These are phyloP conservation scores for Pyronema omphalodes DNA, from an alignment of 495 filamentous ascomycete genomes.

Conservation along the genomic window DNA sequence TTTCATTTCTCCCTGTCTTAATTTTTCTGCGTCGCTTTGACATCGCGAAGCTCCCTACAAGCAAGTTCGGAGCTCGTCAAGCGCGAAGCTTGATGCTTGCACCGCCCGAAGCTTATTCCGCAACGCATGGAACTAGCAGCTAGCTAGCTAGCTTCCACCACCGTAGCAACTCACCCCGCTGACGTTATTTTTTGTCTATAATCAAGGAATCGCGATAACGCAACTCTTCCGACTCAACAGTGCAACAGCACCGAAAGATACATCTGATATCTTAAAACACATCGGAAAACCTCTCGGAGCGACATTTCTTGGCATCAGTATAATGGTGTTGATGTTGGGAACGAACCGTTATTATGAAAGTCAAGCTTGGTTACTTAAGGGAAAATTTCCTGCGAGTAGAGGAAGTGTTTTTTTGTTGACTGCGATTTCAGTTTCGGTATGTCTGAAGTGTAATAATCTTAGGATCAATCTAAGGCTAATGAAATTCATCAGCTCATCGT, in stretches of 20 bases:
- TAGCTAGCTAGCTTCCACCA: no score
- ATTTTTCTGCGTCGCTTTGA: no score
- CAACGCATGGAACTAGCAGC: no score
- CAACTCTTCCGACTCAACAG: constrained; percentile 90
- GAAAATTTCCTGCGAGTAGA: constrained; percentile 84
- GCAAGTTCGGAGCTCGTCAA: no score
- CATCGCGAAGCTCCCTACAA: no score
- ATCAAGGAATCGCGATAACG: constrained; percentile 68
- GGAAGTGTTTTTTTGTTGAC: constrained; percentile 68
- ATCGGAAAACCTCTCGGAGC: constrained; percentile 87
- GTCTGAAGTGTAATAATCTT: not conserved
- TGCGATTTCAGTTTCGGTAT: constrained; percentile 36
- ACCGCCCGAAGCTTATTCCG: no score
- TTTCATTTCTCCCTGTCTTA: constrained; percentile 60
- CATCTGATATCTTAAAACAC: constrained; percentile 37
- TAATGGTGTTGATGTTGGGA: constrained; percentile 69
- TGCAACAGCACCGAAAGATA: constrained; percentile 9
- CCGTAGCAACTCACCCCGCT: constrained; percentile 63
- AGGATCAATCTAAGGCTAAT: not conserved
- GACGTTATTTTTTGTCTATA: constrained; percentile 8
- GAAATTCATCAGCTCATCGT: constrained; percentile 51
- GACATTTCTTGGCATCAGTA: constrained; percentile 75
- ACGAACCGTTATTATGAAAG: constrained; percentile 48
- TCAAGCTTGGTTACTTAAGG: constrained; percentile 76
- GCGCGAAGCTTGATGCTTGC: no score